Evolutionary conservation across 2,329 filamentous ascomycete genomes (phyloP), one percentile per base, ranked within the genome.

Genomic region (Fusarium piperis): DNA sequence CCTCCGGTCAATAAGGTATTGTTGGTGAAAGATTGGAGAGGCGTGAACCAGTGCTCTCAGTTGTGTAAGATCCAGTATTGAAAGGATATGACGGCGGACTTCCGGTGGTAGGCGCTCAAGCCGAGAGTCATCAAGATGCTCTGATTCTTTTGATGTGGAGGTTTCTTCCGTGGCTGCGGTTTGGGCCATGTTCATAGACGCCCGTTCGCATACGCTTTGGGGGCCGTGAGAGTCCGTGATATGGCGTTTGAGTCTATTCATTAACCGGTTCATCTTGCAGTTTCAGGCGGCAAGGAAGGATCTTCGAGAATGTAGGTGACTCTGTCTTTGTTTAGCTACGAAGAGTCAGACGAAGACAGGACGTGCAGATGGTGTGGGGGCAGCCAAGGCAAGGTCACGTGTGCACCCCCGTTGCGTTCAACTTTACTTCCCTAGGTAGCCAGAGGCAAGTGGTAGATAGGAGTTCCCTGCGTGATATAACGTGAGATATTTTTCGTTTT

Each of bases 21-120:
- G 68, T 13, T 39, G 65, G 36, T 71, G 51, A 20, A 66, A 60
- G 13, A 41, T 32, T 6, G 65, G 62, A 6, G 68, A 71, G 13
- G 65, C 59, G 8, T 39, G 62, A 2, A 70, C 61, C 35, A 72
- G 32, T n/a, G 48, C 18, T 9, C 38, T 44, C 15, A 72, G 61
- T 28, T 61, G 38, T 39, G 53, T 3, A 32, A 72, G 26, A 5
- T 48, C 30, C 35, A 68, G n/a, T 8, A 36, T 59, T 7, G 46
- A 48, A 44, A 72, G 58, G 33, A 72, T 32, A 12, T 61, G 39
- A 30, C 64, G 64, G 9, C 53, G 56, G 15, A 70, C 41, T 20
- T 66, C 63, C 4, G 66, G 32, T n/a, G 57, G 58, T 16, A 52
- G 46, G 10, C 26, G 18, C 32, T 32, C 46, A 32, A 52, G 46